A percentile compares a stretch with the other conserved stretches of the same genome.
phyloP scores from a whole-genome alignment of 2,329 filamentous ascomycete species.

The Xylaria sp. region DNA sequence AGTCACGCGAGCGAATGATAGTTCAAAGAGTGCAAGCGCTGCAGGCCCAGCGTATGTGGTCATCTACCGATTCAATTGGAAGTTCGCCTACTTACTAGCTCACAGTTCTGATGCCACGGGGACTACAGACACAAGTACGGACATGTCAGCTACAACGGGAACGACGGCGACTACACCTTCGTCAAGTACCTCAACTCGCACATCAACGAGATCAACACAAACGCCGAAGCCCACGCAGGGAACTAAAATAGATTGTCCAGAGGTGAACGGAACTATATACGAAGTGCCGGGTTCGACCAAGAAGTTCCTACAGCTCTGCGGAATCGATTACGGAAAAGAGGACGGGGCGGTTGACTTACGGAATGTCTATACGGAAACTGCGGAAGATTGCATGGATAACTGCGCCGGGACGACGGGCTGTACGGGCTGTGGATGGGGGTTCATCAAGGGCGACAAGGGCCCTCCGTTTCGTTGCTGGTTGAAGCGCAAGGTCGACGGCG shows the following conservation, averaged over 20 bases:
- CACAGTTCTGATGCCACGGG: constrained; percentile 16
- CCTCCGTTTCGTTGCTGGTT: constrained; percentile 51
- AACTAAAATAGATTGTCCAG: constrained; percentile 47
- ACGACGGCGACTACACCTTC: constrained; percentile 24
- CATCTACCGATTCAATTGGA: not conserved
- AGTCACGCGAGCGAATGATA: constrained; percentile 28
- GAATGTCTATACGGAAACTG: constrained; percentile 46
- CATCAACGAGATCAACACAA: constrained; percentile 29
- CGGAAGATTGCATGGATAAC: constrained; percentile 52
- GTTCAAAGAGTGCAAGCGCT: constrained; percentile 19
- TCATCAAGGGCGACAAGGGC: constrained; percentile 47
- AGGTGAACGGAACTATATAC: constrained; percentile 52
- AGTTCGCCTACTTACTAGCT: constrained; percentile 8
- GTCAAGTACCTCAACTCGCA: constrained; percentile 16
- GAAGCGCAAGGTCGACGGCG: constrained; percentile 45
- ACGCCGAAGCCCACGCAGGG: constrained; percentile 34
- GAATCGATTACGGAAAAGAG: constrained; percentile 51
- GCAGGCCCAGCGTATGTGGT: constrained; percentile 36
- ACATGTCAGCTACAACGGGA: not conserved
- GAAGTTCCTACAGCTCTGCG: constrained; percentile 52
- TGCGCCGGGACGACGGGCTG: constrained; percentile 50
- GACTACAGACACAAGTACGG: constrained; percentile 8
- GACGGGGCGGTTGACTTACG: constrained; percentile 37
- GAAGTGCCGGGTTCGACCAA: constrained; percentile 48
- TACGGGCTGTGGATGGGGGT: constrained; percentile 53